Base-by-base conservation (phyloP, 2,329 filamentous ascomycete genomes). In the Ophiocordyceps camponoti-leonardi region DNA sequence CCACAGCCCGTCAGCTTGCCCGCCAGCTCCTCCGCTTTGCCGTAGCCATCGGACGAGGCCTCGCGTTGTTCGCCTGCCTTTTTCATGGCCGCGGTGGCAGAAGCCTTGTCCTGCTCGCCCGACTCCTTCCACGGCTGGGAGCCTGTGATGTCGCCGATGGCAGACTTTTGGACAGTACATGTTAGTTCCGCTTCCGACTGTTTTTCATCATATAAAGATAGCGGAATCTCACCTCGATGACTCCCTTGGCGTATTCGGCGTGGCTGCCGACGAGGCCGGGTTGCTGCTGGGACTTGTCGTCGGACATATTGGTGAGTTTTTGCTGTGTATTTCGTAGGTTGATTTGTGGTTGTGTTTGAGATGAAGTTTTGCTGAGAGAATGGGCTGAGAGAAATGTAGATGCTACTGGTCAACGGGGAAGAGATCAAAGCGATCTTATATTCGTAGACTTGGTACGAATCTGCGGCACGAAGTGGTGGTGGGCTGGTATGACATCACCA, bases 201-300 rank as follows among this genome's bases (percentile, higher is more conserved):
- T 8, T 28, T 5, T 26, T 26, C 8, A 8, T 26, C 23, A 5
- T 26, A 4, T 8, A 4, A 8, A 7, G 19, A 10, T 2, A 6
- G 12, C 8, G 20, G 2, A 6, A n/a, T 55, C 61, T 47, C 61
- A 79, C 81, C 64, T 81, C 77, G 46, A 75, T 72, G 7, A 75
- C 75, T 45, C 80, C 81, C 55, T 83, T 84, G 54, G 76, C 69
- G 54, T 82, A 85, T 55, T 83, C 75, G 30, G 69, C 77, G 57
- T 84, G 81, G 40, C 73, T 70, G 48, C 70, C 67, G 41, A 83
- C 56, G 50, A 85, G 76, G 41, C 77, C 71, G 19, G 79, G 73
- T n/a, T n/a, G n/a, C 49, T 75, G 65, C 48, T 68, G 58, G 53
- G 54, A 56, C 49, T 51, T 59, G 53, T 55, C 56, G 48, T 57